These are phyloP conservation scores for Botrytis hyacinthi DNA, from an alignment of 2,329 filamentous ascomycete species.

Conservation along the genomic window DNA sequence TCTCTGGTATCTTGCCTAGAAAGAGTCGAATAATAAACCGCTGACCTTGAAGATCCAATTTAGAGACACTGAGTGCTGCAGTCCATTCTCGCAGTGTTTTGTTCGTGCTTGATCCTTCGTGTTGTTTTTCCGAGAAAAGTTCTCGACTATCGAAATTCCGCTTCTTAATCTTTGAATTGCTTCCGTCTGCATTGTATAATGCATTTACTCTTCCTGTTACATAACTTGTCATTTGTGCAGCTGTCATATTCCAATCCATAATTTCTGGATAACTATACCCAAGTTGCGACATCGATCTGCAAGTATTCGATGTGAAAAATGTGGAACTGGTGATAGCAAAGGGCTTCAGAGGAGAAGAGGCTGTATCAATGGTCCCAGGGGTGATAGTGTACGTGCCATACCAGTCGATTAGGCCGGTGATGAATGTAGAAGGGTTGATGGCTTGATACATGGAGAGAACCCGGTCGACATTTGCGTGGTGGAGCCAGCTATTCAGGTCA, in stretches of 20 bases:
- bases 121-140: background rate
- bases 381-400: slow-evolving; percentile 39
- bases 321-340: slow-evolving; percentile 35
- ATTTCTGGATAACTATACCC: slow-evolving; percentile 39
- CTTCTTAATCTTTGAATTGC: slow-evolving; percentile 14
- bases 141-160: background rate
- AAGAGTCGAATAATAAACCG: slow-evolving; percentile 33
- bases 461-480: slow-evolving; percentile 59
- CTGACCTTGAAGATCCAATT: slow-evolving; percentile 32
- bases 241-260: slow-evolving; percentile 50
- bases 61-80: slow-evolving; percentile 31
- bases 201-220: slow-evolving; percentile 59
- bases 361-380: slow-evolving; percentile 31
- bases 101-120: background rate
- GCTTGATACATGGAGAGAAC: slow-evolving; percentile 54
- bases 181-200: slow-evolving; percentile 43
- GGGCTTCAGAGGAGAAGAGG: slow-evolving; percentile 32
- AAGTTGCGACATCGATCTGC: slow-evolving; percentile 27
- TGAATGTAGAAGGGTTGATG: slow-evolving; percentile 39
- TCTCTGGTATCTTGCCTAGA: slow-evolving; percentile 28
- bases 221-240: slow-evolving; percentile 53
- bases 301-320: slow-evolving; percentile 28
- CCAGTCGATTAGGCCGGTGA: slow-evolving; percentile 36
- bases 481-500: slow-evolving; percentile 46
- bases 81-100: slow-evolving; percentile 29